Conservation (phyloP, 176 grass and related monocot species). For the Carex littledalei region DNA sequence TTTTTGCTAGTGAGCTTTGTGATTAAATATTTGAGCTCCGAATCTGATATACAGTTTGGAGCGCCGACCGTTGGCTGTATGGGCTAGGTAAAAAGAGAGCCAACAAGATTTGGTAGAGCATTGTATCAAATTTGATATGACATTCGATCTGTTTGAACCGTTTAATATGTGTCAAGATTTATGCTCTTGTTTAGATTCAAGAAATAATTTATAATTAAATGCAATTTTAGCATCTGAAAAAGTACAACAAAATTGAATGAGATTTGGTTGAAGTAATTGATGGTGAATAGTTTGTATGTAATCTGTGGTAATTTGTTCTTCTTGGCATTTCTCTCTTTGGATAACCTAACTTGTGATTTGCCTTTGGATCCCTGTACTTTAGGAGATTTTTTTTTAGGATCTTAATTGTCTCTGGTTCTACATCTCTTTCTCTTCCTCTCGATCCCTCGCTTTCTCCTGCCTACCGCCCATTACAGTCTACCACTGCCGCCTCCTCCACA, state of each 20-base stretch:
- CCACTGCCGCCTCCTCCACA: background rate
- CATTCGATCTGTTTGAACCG: too few species aligned
- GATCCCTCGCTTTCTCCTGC: background rate
- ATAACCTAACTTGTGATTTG: background rate
- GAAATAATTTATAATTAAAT: too few species aligned
- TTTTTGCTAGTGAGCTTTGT: background rate
- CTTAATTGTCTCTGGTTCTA: background rate
- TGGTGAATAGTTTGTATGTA: constrained; percentile 8
- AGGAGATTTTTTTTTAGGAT: background rate
- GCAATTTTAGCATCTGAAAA: too few species aligned
- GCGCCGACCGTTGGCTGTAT: too few species aligned
- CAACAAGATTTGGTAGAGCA: too few species aligned
- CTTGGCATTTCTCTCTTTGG: background rate
- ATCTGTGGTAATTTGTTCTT: background rate
- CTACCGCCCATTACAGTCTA: too few species aligned
- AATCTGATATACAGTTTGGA: too few species aligned
- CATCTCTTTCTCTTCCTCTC: background rate
- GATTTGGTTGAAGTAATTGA: background rate
- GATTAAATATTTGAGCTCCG: background rate
- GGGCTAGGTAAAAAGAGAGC: too few species aligned
- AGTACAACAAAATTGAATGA: background rate
- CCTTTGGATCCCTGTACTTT: background rate
- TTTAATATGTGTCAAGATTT: too few species aligned
- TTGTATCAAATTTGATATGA: too few species aligned
- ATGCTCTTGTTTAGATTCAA: too few species aligned